A percentile compares a stretch with the other conserved stretches of the same genome.
phyloP scores from a whole-genome alignment of 2,329 filamentous ascomycete genomes.

The Cladosporium sp. region DNA sequence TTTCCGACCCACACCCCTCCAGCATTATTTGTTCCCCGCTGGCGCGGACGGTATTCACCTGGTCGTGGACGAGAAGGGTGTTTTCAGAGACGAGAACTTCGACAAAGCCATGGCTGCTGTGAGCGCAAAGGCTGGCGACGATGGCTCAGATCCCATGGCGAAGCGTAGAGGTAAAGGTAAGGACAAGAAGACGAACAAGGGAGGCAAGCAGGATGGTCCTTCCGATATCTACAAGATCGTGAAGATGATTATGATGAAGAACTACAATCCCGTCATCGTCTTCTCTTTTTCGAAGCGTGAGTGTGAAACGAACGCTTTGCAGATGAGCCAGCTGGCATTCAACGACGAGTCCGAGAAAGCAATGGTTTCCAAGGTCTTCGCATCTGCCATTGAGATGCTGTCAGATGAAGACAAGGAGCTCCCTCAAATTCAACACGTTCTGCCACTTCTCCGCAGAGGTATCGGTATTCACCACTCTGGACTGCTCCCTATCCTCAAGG shows the following conservation, averaged over 20 bases:
- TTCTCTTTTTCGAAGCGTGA: constrained; percentile 99
- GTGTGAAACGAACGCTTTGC: constrained; percentile 83
- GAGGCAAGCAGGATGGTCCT: constrained; percentile 64
- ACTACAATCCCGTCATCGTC: constrained; percentile 95
- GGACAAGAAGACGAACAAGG: constrained; percentile 87
- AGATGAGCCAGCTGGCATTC: constrained; percentile 83
- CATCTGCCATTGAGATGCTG: constrained; percentile 85
- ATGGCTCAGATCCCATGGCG: constrained; percentile 72
- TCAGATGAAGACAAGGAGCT: constrained; percentile 86
- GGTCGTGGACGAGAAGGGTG: constrained; percentile 93
- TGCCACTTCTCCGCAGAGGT: constrained; percentile 82
- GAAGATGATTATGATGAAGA: constrained; percentile 97
- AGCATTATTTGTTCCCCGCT: constrained; percentile 96
- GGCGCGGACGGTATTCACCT: constrained; percentile 90
- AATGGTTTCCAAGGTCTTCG: constrained; percentile 91
- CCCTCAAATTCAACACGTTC: constrained; percentile 84
- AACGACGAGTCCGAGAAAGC: constrained; percentile 94
- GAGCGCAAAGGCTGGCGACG: constrained; percentile 79
- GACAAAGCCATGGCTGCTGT: constrained; percentile 91
- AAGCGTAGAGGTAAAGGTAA: constrained; percentile 84
- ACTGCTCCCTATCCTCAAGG: constrained; percentile 89
- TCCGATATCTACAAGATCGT: constrained; percentile 97
- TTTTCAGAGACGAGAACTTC: constrained; percentile 96
- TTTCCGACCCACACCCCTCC: constrained; percentile 91
- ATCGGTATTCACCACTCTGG: constrained; percentile 98